Base-by-base conservation (phyloP, 2,329 filamentous ascomycete genomes). In the Epichloe baconii region DNA sequence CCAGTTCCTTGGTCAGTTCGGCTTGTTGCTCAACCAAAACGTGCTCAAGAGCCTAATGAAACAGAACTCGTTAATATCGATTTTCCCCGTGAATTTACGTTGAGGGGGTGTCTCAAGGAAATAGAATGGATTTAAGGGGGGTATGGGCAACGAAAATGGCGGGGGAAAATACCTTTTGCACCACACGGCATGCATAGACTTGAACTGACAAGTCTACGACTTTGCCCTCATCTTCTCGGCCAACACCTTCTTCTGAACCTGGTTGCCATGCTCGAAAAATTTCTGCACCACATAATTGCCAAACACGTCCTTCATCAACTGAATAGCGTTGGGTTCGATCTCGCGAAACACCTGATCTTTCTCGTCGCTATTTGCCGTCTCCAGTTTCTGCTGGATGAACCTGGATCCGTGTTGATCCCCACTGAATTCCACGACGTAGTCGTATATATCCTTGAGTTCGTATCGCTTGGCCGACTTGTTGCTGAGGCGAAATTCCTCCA, bases 201-300 rank as follows among this genome's bases (percentile, higher is more conserved):
- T 96, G 87, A 54, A 81, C 73, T 0, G 90, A 95, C 48, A 98
- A 71, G 35, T 82, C 78, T 44, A 86, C 71, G 12, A 97, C 82
- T 62, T 90, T 86, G 6, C 86, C 86, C 85, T 87, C 89, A 97
- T 96, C 66, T 86, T 82, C 56, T 82, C 81, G 1, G 88, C 89
- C 42, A 98, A 69, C 2, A 86, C 77, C 66, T 85, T 89, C 72
- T 98, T 98, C 70, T 98, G 93, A 0, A 83, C 78, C 67, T 95
- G 90, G 58, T 88, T 94, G 40, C 93, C 91, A 65, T 97, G 88
- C 65, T 97, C 91, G 55, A 97, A 96, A 64, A 97, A 83, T 66
- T 96, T 97, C 63, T 98, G 93, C 40, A 97, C 90, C 37, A 98
- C 93, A 63, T 97, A 98, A 66, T 98, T 98, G 50, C 93, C 93